These are phyloP conservation scores for Lonicera japonica DNA, from an alignment of 129 eudicot species.

Conservation along the genomic window DNA sequence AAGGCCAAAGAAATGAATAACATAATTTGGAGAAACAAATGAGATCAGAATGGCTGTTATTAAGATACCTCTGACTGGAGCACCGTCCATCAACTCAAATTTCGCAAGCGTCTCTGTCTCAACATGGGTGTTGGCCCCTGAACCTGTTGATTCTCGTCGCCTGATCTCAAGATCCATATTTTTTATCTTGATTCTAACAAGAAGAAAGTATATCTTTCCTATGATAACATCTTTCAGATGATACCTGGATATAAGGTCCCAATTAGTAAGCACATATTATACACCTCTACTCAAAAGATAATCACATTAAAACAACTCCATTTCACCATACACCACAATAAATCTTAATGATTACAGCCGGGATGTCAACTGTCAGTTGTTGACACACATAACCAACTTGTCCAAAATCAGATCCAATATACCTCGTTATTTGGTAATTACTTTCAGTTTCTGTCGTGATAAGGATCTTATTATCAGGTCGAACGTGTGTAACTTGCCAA, in stretches of 20 bases:
- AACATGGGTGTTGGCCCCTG: constrained; percentile 95
- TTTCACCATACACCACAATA: neutral
- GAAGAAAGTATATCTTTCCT: constrained; percentile 96
- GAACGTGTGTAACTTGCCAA: neutral
- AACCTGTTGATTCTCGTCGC: constrained; percentile 94
- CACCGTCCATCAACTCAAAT: constrained; percentile 97
- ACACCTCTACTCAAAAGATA: neutral
- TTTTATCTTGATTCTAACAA: constrained; percentile 90
- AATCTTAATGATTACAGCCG: neutral
- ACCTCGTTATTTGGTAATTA: neutral
- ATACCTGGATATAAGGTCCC: constrained; percentile 50
- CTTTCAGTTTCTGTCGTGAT: neutral
- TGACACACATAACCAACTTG: neutral
- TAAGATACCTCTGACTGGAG: constrained; percentile 92
- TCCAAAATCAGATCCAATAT: neutral
- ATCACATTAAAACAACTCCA: neutral
- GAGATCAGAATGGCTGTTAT: neutral
- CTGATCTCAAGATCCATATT: constrained; percentile 99
- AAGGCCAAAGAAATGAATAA: neutral
- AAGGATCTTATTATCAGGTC: too few relatives aligned
- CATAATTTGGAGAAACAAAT: neutral
- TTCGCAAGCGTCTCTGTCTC: constrained; percentile 99
- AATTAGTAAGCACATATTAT: neutral
- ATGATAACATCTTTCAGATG: constrained; percentile 94
- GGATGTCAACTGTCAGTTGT: neutral